Evolutionary conservation across 176 grass and related monocot species (phyloP), one percentile per base, ranked within the genome.

Genomic region (Dactylis glomerata): DNA sequence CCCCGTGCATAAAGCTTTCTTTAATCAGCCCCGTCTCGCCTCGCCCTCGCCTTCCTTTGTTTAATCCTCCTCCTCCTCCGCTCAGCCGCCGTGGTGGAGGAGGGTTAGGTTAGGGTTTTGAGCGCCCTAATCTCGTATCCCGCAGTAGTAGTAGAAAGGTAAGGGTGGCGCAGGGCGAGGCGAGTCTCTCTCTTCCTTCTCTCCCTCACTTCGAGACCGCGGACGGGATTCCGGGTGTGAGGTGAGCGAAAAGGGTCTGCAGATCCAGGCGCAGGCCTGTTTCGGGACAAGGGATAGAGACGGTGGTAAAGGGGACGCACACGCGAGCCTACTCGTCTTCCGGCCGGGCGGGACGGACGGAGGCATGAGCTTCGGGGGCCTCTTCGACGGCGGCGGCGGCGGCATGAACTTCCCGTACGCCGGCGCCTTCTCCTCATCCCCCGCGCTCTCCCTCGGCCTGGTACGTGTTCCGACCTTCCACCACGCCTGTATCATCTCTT

Each of bases 401-500:
- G 78, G 85, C 80, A 90, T 95, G 80, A 88, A 87, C 80, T 92
- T 87, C 37, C 88, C 90, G 1, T 88, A 81, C 75, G 57, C 79
- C 24, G 77, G 45, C 26, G 92, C 79, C 45, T 95, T 91, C 87
- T 82, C 75, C 4, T 94, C 95, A 49, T 93, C 92, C 30, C 89
- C 92, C 27, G 96, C 68, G 1, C 96, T 95, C 77, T 98, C 96
- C 45, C 93, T 98, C 46, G 91, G 87, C 6, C 84, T 95, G 87
- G 96, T 98, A 88, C 7, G 63, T 40, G 8, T 44, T 27, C 8
- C n/a, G n/a, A n/a, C n/a, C 0, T 61, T 28, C 24, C 4, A 31
- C 15, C n/a, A 10, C 6, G 37, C 51, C 10, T 26, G 62, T 61
- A 12, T 4, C 55, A 9, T 9, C 27, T 32, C 8, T 10, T 10